Conservation (phyloP, 208 protist species). For the Leishmania guyanensis region DNA sequence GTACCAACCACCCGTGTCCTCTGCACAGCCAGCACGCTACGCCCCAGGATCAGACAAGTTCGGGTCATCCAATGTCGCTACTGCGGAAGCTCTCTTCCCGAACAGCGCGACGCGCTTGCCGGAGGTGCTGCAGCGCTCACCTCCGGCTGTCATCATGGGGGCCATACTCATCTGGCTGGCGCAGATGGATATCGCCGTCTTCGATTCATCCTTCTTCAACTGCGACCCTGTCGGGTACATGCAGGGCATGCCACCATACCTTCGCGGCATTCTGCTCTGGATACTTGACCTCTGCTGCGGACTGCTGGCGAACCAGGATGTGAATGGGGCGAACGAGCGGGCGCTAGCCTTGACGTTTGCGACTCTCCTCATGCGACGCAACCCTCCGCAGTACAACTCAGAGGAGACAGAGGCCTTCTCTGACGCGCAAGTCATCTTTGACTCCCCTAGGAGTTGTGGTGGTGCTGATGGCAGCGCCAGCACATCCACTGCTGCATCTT, state of each 20-base stretch:
- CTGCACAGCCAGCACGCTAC: constrained; percentile 72
- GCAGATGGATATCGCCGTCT: constrained; percentile 64
- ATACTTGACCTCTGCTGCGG: constrained; percentile 74
- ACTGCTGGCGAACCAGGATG: constrained; percentile 57
- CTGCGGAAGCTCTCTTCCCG: constrained; percentile 54
- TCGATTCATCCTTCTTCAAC: constrained; percentile 64
- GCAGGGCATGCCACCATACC: constrained; percentile 64
- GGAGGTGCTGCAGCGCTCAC: constrained; percentile 58
- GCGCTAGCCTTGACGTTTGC: constrained; percentile 80
- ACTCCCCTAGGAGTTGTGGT: background rate
- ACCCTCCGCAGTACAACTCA: background rate
- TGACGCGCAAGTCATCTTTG: constrained; percentile 24
- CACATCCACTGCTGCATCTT: constrained; percentile 17
- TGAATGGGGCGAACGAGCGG: constrained; percentile 70
- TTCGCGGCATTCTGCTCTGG: constrained; percentile 73
- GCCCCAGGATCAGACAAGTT: constrained; percentile 63
- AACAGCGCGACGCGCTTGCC: constrained; percentile 67
- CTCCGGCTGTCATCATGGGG: constrained; percentile 71
- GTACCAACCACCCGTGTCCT: constrained; percentile 52
- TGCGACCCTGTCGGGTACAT: constrained; percentile 79
- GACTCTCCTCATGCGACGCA: constrained; percentile 53
- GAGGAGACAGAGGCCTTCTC: constrained; percentile 31
- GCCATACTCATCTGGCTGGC: constrained; percentile 77
- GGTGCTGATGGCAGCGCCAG: background rate
- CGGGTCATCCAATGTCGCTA: constrained; percentile 37